Percentiles rank a stretch among this genome's conserved stretches.
Conservation (phyloP, 2,329 filamentous ascomycete species). For the Intubia oerlemansii region DNA sequence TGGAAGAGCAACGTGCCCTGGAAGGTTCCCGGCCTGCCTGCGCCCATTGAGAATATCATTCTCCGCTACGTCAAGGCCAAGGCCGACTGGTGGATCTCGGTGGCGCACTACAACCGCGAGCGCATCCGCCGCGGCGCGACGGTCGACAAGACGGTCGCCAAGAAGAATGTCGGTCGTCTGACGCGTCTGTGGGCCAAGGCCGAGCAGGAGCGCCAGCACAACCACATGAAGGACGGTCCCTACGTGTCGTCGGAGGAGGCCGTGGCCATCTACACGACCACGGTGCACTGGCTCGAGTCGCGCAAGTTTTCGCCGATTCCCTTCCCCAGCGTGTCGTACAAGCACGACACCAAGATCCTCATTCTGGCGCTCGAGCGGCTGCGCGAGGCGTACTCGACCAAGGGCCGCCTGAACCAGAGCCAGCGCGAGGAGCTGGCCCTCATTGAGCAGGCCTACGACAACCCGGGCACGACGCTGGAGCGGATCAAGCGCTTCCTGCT, state of each 20-base stretch:
- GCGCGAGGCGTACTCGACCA: constrained; percentile 91
- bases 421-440: constrained; percentile 91
- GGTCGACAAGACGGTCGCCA: constrained; percentile 96
- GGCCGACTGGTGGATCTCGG: constrained; percentile 99
- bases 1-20: constrained; percentile 99
- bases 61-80: constrained; percentile 97
- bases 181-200: constrained; percentile 95
- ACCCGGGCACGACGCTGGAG: constrained; percentile 83
- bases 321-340: constrained; percentile 97
- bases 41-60: constrained; percentile 97
- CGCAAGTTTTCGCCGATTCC: constrained; percentile 97
- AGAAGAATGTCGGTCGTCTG: constrained; percentile 92
- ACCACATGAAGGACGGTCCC: constrained; percentile 97
- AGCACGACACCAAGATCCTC: constrained; percentile 97
- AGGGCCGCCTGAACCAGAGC: constrained; percentile 88
- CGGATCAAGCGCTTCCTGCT: constrained; percentile 94
- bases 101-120: constrained; percentile 96
- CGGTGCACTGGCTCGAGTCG: constrained; percentile 96
- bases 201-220: constrained; percentile 95
- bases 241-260: constrained; percentile 97
- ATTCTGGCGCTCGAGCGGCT: constrained; percentile 86
- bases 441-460: constrained; percentile 97
- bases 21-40: constrained; percentile 93
- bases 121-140: constrained; percentile 90
- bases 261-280: constrained; percentile 96